Evolutionary conservation across 257 asterid genomes (phyloP), one percentile per base, ranked within the genome.

Genomic region (Rehmannia glutinosa): DNA sequence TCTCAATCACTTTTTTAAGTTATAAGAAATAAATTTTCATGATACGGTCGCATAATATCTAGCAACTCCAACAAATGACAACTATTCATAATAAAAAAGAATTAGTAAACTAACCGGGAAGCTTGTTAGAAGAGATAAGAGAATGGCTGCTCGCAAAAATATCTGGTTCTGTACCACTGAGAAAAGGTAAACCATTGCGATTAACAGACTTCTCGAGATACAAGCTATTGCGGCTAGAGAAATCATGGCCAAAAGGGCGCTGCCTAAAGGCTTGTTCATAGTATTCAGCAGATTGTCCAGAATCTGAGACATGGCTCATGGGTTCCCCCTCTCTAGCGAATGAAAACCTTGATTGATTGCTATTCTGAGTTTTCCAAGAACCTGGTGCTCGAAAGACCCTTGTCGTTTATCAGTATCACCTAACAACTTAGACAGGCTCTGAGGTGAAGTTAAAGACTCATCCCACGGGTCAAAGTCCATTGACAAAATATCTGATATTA

Each of bases 271-370:
- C 81, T 64, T 83, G 79, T 27, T 79, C 88, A 52, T 25, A 68
- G 52, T 66, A 57, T 72, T 75, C 77, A 43, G 65, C 28, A 39
- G 87, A 70, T 55, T 82, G 80, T 54, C 88, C 89, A 71, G 69
- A 73, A 63, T 71, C 80, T 53, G 84, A 75, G 19, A 62, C 73
- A n/a, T 76, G 84, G 55, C 66, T 70, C 49, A 47, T 71, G 38
- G 77, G 64, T 25, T 87, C 92, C 71, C 77, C 94, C 78, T 88
- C 99, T 79, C 99, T 82, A 6, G 99, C 99, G 84, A 91, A 94
- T 56, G 96, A 87, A 80, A 94, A 94, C 85, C 96, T 84, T 19
- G 99, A 94, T 46, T 88, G 98, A 79, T 69, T 83, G 80, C 82
- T 80, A 46, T 66, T 82, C 62, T 83, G 89, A 66, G 63, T 69